Percentiles rank a stretch among this genome's conserved stretches.
Evolutionary conservation across 2,329 filamentous ascomycete genomes (phyloP).

Genomic region (Neodidymelliopsis sp.): DNA sequence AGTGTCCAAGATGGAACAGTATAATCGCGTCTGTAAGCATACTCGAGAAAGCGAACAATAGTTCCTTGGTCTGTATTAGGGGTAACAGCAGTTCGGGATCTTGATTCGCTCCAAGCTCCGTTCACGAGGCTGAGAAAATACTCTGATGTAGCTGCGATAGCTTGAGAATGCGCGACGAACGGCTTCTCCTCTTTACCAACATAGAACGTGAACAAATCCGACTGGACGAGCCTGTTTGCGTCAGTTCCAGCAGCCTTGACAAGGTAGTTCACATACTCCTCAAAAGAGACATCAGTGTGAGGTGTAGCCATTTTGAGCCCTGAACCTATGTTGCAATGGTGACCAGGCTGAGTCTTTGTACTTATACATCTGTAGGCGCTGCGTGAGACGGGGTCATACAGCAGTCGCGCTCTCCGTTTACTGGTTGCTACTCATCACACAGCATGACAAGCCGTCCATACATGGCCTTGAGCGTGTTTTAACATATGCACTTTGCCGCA

Average conservation of each 20-base stretch:
- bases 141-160: slow-evolving; percentile 27
- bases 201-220: slow-evolving; percentile 34
- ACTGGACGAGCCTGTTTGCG: slow-evolving; percentile 25
- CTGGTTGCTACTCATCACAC: slow-evolving; percentile 4
- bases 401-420: slow-evolving; percentile 4
- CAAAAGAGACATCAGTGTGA: slow-evolving; percentile 8
- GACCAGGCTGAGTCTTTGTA: not conserved
- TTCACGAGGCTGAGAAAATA: slow-evolving; percentile 30
- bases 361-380: not conserved
- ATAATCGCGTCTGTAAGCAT: slow-evolving; percentile 36
- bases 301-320: slow-evolving; percentile 8
- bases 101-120: slow-evolving; percentile 30
- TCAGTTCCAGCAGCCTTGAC: not conserved
- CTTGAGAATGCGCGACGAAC: slow-evolving; percentile 30
- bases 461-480: not conserved
- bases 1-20: slow-evolving; percentile 19
- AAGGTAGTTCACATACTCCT: slow-evolving; percentile 10
- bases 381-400: slow-evolving; percentile 18
- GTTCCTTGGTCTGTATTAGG: slow-evolving; percentile 29
- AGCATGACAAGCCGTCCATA: not conserved
- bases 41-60: slow-evolving; percentile 39
- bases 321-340: not conserved
- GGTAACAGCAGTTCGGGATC: slow-evolving; percentile 22
- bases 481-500: slow-evolving; percentile 5
- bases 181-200: slow-evolving; percentile 27